Evolutionary conservation across 1,139 yeast genomes (phyloP).

Genomic region (Kodamaea anthophila): DNA sequence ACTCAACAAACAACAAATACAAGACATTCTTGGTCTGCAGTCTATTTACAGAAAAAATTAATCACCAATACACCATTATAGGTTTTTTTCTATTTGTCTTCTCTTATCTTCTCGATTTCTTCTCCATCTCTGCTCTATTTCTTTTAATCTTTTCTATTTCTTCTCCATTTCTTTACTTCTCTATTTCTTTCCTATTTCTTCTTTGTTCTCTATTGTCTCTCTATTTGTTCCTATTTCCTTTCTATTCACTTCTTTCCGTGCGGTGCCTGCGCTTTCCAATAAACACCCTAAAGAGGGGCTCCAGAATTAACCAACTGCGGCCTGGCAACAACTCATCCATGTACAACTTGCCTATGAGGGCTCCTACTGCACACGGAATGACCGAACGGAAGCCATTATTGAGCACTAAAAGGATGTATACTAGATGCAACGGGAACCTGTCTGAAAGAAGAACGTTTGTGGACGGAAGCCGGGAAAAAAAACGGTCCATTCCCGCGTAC

Average conservation of each 20-base stretch:
- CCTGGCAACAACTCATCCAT: slow-evolving; percentile 57
- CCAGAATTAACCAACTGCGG: slow-evolving; percentile 45
- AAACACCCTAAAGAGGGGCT: slow-evolving; percentile 18
- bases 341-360: slow-evolving; percentile 53
- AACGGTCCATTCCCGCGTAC: slow-evolving; percentile 1
- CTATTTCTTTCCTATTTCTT: too few species aligned
- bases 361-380: slow-evolving; percentile 50
- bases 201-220: too few species aligned
- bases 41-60: too few species aligned
- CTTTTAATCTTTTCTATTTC: too few species aligned
- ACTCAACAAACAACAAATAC: too few species aligned
- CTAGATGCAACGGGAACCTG: slow-evolving; percentile 49
- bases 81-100: background rate
- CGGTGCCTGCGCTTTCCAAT: too few species aligned
- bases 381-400: slow-evolving; percentile 50
- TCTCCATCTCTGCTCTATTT: background rate
- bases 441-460: slow-evolving; percentile 44
- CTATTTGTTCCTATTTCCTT: too few species aligned
- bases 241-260: background rate
- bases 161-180: too few species aligned
- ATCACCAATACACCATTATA: too few species aligned
- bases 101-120: background rate
- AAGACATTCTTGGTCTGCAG: too few species aligned
- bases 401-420: slow-evolving; percentile 46
- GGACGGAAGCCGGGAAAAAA: slow-evolving; percentile 6